A percentile compares a stretch with the other conserved stretches of the same genome.
Evolutionary conservation across 441 rosid species (phyloP).

Genomic region (Adansonia grandidieri): DNA sequence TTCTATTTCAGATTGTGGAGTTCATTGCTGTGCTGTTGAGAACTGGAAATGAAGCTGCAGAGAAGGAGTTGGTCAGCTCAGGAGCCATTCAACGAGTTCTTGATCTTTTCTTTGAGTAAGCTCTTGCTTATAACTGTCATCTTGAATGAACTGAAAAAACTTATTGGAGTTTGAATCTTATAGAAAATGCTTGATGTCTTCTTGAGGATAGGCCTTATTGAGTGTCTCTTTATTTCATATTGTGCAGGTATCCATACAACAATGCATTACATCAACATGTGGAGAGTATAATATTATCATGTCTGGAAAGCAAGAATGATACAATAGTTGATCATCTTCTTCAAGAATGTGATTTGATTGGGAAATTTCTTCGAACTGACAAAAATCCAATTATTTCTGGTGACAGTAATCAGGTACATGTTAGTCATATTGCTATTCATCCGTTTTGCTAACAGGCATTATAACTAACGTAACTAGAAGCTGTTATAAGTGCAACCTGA

Average conservation of each 20-base stretch:
- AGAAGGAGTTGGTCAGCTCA: constrained; percentile 77
- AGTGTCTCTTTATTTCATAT: constrained; percentile 27
- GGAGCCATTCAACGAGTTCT: constrained; percentile 77
- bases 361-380: constrained; percentile 75
- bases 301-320: constrained; percentile 78
- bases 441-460: neutral
- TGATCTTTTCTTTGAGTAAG: constrained; percentile 94
- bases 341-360: constrained; percentile 80
- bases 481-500: constrained; percentile 10
- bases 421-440: neutral
- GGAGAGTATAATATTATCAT: constrained; percentile 80
- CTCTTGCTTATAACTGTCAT: constrained; percentile 20
- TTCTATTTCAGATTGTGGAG: constrained; percentile 72
- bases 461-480: neutral
- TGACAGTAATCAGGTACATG: constrained; percentile 56
- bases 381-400: constrained; percentile 63
- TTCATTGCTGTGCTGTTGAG: constrained; percentile 86
- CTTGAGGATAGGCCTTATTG: neutral
- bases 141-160: constrained; percentile 12
- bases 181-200: neutral
- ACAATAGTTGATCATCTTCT: constrained; percentile 73
- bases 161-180: constrained; percentile 3
- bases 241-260: constrained; percentile 87
- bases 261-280: constrained; percentile 96
- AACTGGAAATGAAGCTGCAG: constrained; percentile 82